Evolutionary conservation across 805 yeast genomes (phyloP).

Genomic region (Starmerella sp.): DNA sequence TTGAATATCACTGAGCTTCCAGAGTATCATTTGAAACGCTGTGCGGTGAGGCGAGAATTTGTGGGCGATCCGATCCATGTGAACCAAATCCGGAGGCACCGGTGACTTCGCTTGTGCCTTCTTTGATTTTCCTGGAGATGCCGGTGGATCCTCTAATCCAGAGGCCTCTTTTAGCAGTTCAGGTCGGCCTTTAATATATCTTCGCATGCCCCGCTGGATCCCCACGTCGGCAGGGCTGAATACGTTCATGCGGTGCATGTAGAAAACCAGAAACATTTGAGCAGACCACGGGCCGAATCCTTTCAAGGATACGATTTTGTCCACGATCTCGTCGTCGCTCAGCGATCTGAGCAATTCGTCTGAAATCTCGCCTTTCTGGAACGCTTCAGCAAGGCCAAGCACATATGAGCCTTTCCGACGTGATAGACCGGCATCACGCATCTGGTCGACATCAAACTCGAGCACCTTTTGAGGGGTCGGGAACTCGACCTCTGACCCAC

Average conservation of each 20-base stretch:
- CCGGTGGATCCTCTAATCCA: constrained; percentile 20
- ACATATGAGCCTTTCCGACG: constrained; percentile 52
- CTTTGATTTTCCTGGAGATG: constrained; percentile 25
- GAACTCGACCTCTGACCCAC: constrained; percentile 23
- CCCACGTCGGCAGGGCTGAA: constrained; percentile 77
- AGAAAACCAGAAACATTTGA: constrained; percentile 72
- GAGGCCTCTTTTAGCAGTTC: constrained; percentile 33
- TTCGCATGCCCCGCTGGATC: constrained; percentile 65
- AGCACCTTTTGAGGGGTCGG: constrained; percentile 46
- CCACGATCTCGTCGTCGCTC: constrained; percentile 28
- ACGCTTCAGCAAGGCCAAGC: constrained; percentile 45
- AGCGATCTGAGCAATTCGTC: constrained; percentile 23
- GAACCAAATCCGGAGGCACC: constrained; percentile 29
- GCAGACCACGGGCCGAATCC: constrained; percentile 61
- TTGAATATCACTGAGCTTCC: constrained; percentile 57
- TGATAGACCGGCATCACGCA: constrained; percentile 61
- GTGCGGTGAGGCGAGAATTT: constrained; percentile 55
- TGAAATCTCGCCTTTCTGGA: constrained; percentile 20
- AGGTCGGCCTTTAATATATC: constrained; percentile 39
- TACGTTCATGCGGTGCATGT: constrained; percentile 52
- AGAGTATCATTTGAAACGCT: constrained; percentile 56
- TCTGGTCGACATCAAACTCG: constrained; percentile 34
- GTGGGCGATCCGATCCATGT: constrained; percentile 56
- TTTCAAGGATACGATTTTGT: constrained; percentile 25
- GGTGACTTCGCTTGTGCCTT: constrained; percentile 32